phyloP scores from a whole-genome alignment of 352 stramenopile genomes.

The Globisporangium nagaii region DNA sequence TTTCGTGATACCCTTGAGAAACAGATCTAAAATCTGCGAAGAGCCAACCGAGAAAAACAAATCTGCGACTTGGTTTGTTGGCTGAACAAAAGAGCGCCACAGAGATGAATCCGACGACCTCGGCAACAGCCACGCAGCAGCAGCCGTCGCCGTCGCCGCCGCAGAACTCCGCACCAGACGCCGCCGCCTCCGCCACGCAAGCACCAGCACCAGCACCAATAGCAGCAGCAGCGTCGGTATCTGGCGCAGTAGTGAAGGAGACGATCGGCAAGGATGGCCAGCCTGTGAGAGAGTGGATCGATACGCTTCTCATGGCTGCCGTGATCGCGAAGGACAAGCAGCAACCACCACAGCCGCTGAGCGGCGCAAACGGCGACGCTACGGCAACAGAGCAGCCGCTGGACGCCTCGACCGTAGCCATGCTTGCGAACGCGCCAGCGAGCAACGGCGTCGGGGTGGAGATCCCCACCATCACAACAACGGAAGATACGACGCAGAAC shows the following conservation, averaged over 20 bases:
- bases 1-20: too few relatives aligned
- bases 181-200: not conserved
- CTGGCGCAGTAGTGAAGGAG: slow-evolving; percentile 2
- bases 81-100: not conserved
- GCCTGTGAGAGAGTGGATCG: slow-evolving; percentile 73
- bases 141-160: not conserved
- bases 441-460: too few relatives aligned
- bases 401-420: too few relatives aligned
- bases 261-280: slow-evolving; percentile 13
- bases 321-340: slow-evolving; percentile 67
- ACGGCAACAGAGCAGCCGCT: not conserved
- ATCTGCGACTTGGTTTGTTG: too few relatives aligned
- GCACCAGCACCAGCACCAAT: not conserved
- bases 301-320: slow-evolving; percentile 69
- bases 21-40: too few relatives aligned
- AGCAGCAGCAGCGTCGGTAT: not conserved
- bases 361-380: not conserved
- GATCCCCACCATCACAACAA: too few relatives aligned
- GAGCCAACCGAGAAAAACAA: too few relatives aligned
- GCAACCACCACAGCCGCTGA: slow-evolving; percentile 12
- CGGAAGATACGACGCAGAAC: too few relatives aligned
- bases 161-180: not conserved
- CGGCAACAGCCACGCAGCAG: not conserved
- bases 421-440: too few relatives aligned
- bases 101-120: slow-evolving; percentile 1